Evolutionary conservation across 192 early-diverging fungal genomes (phyloP), one percentile per base, ranked within the genome.

Genomic region (Coemansia sp.): DNA sequence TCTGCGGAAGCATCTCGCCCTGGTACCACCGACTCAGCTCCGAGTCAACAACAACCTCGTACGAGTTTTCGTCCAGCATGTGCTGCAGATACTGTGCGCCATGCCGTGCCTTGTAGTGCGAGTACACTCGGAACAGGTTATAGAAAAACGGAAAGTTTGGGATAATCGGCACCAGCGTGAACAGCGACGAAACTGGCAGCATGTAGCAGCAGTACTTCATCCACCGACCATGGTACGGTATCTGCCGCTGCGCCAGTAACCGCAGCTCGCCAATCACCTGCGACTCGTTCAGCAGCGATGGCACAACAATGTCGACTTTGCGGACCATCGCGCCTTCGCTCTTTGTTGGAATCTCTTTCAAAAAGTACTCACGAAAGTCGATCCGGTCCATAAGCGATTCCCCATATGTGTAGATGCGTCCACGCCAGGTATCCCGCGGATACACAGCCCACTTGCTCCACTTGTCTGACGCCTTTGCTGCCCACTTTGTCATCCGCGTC

Each of bases 131-230:
- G 60, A 89, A 92, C 29, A 89, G 58, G 70, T 92, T 92, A 68
- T 92, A 92, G 27, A 88, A 88, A 15, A 92, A 64, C 0, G 90
- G 90, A 37, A 92, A 86, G 65, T 92, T 92, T 41, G 91, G 91
- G 8, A 92, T 62, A 15, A 92, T 22, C 3, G 91, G 91, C 3
- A 92, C 85, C 56, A 91, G 64, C 4, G 82, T 85, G 81, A 92
- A 92, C 17, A 86, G 67, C 54, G 84, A 82, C 4, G 91, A 76
- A 21, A 91, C 70, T 4, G 91, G 91, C 21, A 92, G 71, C 76
- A 83, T 80, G 41, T 88, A 82, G 27, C 82, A 84, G 50, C 88
- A 88, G 48, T 85, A 84, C 58, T 80, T 81, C 85, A 92, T 85
- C 68, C 90, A 90, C 61, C 84, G 87, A 27, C 74, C 60, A 65